Base-by-base conservation (phyloP, 306 rosid species). In the Sphenostylis stenocarpa region DNA sequence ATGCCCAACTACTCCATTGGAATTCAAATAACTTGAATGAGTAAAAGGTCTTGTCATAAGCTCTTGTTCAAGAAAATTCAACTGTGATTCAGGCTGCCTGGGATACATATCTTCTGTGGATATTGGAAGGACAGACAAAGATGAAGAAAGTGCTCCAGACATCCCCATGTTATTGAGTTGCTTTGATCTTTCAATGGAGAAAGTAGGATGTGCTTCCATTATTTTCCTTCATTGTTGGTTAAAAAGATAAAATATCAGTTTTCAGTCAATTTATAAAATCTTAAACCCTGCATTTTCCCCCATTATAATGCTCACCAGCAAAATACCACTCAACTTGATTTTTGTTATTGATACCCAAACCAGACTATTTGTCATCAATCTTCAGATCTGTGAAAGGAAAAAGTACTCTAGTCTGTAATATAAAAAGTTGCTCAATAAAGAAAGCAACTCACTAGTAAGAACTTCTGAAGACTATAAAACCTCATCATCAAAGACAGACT, bases 181-280 rank as follows among this genome's bases (percentile, higher is more conserved):
- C 66, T 83, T 84, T 39, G 93, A 79, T 83, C 92, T 87, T 64
- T 56, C 81, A 78, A 90, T 44, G 51, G 93, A 86, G 51, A 89
- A 72, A 67, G 89, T 77, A 69, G 88, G 87, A 62, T 88, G 91
- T 31, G 91, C 97, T 86, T 88, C 92, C 96, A 92, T 84, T 64
- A 66, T 84, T 79, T 75, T 58, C 86, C 93, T 84, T 60, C 70
- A 28, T 79, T 43, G 38, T 79, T 31, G 33, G 62, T 65, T 79
- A 7, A 84, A 82, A 53, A 34, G 13, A 62, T 62, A 47, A 58
- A 70, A 21, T 14, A 43, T 76, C 81, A 80, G 61, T 80, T 77
- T 67, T 57, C 72, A 70, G 21, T 67, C 75, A 38, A 44, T 68
- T 24, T 14, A 67, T 19, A 57, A 41, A 33, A 68, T 38, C 53